Evolutionary conservation across 2,329 filamentous ascomycete genomes (phyloP), one percentile per base, ranked within the genome.

Genomic region (Exophiala oligosperma): DNA sequence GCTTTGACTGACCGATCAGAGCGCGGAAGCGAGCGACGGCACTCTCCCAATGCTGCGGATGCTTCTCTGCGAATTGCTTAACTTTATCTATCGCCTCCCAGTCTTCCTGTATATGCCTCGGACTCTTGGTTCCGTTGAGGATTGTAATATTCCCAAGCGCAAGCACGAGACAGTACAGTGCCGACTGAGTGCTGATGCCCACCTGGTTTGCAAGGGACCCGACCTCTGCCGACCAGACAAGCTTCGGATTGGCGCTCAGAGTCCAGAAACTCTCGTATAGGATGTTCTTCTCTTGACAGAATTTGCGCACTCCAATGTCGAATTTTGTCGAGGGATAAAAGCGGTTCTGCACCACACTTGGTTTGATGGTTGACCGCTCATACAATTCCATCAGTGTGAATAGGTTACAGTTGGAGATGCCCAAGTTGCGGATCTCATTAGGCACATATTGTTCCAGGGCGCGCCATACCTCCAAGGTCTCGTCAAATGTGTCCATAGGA

Each of bases 351-450:
- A 92, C 86, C 1, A 92, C 81, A 1, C 81, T 77, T 0, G 83
- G 84, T 63, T 81, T 82, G 64, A 84, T 68, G 0, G 66, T 73
- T 3, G 74, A 72, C 52, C 80, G 70, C 53, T 66, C 65, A 53
- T 66, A 65, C 46, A 67, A 44, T 23, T 64, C 62, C 62, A 65
- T 63, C 0, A 94, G 77, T 1, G 84, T 72, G 0, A 77, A 70
- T 1, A 88, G 73, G n/a, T 78, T 76, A n/a, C 83, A 82, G 71
- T 94, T 94, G 54, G 88, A 91, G 55, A 94, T 87, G 41, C 91
- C 91, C 6, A 94, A 77, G 29, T 84, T 79, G 41, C 84, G 84
- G 62, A 92, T 84, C 44, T 71, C 72, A 64, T 80, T 69, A 0
- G 89, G 88, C 1, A 91, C 85, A 67, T 87, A 91, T 2, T 79